A percentile compares a stretch with the other conserved stretches of the same genome.
Evolutionary conservation across 208 protist species (phyloP).

Genomic region (Entamoeba histolytica): DNA sequence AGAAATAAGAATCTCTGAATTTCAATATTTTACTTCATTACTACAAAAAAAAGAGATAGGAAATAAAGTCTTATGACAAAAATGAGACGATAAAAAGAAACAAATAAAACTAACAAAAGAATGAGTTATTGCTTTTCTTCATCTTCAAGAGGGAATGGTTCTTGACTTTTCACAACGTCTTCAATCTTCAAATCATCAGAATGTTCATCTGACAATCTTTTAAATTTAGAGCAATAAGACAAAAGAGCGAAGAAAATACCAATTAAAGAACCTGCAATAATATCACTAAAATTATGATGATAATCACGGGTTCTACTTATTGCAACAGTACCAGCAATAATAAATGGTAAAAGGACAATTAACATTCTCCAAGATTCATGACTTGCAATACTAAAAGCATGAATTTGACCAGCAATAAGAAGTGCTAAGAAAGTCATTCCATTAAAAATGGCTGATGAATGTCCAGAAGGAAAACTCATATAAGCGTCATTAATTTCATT

Average conservation of each 20-base stretch:
- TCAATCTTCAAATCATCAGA: not conserved
- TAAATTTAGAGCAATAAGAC: not conserved
- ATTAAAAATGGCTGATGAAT: not conserved
- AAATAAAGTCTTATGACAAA: too few relatives aligned
- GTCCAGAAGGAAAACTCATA: not conserved
- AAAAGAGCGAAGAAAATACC: not conserved
- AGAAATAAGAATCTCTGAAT: too few relatives aligned
- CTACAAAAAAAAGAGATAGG: too few relatives aligned
- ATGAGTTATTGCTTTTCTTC: too few relatives aligned
- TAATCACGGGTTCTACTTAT: not conserved
- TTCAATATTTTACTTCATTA: too few relatives aligned
- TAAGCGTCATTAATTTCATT: not conserved
- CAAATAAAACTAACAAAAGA: too few relatives aligned
- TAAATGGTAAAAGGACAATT: not conserved
- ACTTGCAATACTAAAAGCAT: too few relatives aligned
- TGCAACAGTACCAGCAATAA: not conserved
- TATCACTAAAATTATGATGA: not conserved
- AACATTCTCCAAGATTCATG: not conserved
- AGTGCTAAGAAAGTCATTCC: not conserved
- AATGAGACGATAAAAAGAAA: too few relatives aligned
- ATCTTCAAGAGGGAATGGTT: too few relatives aligned
- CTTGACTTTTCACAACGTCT: not conserved
- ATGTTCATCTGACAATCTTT: not conserved
- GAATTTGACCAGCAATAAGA: too few relatives aligned
- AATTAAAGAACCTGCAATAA: not conserved